These are phyloP conservation scores for Fusarium sp. DNA, from an alignment of 2,329 filamentous ascomycete species.

Conservation along the genomic window DNA sequence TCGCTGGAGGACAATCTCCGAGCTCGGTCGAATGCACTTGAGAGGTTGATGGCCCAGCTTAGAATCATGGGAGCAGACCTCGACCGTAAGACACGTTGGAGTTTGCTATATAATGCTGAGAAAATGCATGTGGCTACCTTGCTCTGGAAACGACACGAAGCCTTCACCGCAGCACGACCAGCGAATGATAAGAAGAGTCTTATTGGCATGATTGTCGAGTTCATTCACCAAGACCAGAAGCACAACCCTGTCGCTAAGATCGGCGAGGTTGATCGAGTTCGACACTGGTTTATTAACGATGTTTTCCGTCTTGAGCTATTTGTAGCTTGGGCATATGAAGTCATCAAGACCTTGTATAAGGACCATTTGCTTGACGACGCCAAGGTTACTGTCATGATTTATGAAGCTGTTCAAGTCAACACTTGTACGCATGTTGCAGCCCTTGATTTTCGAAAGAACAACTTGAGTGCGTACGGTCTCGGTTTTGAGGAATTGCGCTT, in stretches of 20 bases:
- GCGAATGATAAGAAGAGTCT: slow-evolving; percentile 75
- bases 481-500: slow-evolving; percentile 73
- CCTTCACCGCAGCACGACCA: slow-evolving; percentile 70
- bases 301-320: slow-evolving; percentile 79
- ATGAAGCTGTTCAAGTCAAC: slow-evolving; percentile 75
- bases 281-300: slow-evolving; percentile 89
- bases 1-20: slow-evolving; percentile 86
- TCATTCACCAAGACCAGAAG: slow-evolving; percentile 82
- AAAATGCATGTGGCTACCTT: slow-evolving; percentile 84
- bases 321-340: slow-evolving; percentile 82
- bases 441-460: slow-evolving; percentile 78
- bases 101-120: slow-evolving; percentile 88
- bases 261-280: slow-evolving; percentile 81
- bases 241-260: slow-evolving; percentile 72
- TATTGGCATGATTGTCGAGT: slow-evolving; percentile 79
- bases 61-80: slow-evolving; percentile 74
- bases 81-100: slow-evolving; percentile 78
- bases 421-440: slow-evolving; percentile 70
- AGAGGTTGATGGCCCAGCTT: slow-evolving; percentile 80
- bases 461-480: slow-evolving; percentile 79
- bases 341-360: slow-evolving; percentile 78
- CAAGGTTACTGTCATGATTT: slow-evolving; percentile 67
- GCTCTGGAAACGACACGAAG: slow-evolving; percentile 86
- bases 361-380: slow-evolving; percentile 68
- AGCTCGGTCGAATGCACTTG: slow-evolving; percentile 77